Percentiles rank a stretch among this genome's conserved stretches.
phyloP scores from a whole-genome alignment of 2,329 filamentous ascomycete species.

The Penicillium sp. region DNA sequence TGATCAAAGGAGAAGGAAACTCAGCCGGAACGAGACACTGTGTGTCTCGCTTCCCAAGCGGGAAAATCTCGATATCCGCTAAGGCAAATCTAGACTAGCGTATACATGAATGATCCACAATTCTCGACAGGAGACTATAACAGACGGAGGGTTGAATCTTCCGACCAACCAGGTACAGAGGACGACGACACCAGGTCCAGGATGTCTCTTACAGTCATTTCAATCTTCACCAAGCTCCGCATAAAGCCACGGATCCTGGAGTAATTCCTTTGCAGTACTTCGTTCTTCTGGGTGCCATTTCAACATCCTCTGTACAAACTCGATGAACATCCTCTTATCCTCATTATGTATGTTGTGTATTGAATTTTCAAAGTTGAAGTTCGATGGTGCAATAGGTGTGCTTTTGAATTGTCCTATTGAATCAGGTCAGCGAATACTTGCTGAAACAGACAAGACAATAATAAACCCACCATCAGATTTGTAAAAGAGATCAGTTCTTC shows the following conservation, averaged over 20 bases:
- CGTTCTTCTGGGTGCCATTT: conserved; percentile 30
- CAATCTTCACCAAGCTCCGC: not conserved
- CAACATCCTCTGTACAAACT: conserved; percentile 30
- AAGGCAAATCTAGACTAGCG: too few relatives aligned
- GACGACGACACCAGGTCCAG: not conserved
- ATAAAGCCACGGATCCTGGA: conserved; percentile 33
- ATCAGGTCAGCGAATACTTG: not conserved
- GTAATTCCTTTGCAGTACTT: conserved; percentile 30
- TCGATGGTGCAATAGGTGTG: not conserved
- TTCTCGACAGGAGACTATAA: too few relatives aligned
- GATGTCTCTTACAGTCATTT: not conserved
- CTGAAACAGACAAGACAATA: not conserved
- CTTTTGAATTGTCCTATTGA: conserved; percentile 6
- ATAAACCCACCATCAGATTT: conserved; percentile 3
- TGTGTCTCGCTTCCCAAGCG: too few relatives aligned
- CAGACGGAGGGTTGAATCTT: not conserved
- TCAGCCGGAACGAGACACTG: too few relatives aligned
- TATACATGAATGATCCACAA: too few relatives aligned
- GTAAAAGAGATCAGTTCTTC: conserved; percentile 14
- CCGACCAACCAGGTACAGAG: not conserved
- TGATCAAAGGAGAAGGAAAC: too few relatives aligned
- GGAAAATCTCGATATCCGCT: too few relatives aligned
- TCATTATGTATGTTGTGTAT: conserved; percentile 22
- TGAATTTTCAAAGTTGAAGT: conserved; percentile 12
- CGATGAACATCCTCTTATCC: conserved; percentile 30